Evolutionary conservation across 2,329 filamentous ascomycete species (phyloP).

Genomic region (Trichoderma cornu-damae): DNA sequence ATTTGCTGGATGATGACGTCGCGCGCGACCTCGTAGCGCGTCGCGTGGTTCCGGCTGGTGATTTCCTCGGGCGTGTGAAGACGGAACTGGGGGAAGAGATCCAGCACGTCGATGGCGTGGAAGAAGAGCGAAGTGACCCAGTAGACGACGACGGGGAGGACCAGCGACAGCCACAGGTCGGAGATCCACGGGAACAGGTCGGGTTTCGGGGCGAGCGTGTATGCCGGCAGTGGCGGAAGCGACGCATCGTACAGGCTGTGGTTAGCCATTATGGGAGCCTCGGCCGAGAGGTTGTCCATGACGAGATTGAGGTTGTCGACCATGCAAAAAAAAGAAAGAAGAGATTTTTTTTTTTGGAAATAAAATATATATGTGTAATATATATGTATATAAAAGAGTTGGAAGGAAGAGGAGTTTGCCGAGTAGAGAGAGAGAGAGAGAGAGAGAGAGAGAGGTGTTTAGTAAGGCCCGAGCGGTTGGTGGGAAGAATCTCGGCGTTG

Average conservation of each 20-base stretch:
- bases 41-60: slow-evolving; percentile 77
- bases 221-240: slow-evolving; percentile 81
- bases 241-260: slow-evolving; percentile 49
- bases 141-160: slow-evolving; percentile 77
- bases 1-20: slow-evolving; percentile 91
- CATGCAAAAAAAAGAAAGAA: neutral
- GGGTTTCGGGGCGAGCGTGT: slow-evolving; percentile 63
- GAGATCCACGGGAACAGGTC: slow-evolving; percentile 72
- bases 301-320: neutral
- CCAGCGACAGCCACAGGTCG: slow-evolving; percentile 72
- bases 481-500: neutral
- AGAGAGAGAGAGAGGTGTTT: no score
- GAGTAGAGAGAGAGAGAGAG: neutral
- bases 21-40: slow-evolving; percentile 76
- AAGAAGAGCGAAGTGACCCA: slow-evolving; percentile 83
- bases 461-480: neutral
- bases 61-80: slow-evolving; percentile 94
- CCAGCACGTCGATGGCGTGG: slow-evolving; percentile 78
- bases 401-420: neutral
- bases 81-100: slow-evolving; percentile 85
- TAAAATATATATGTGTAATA: no score
- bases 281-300: slow-evolving; percentile 40
- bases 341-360: no score
- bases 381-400: neutral
- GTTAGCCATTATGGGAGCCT: slow-evolving; percentile 44